These are phyloP conservation scores for Magnolia kwangsiensis DNA, from an alignment of 164 flowering plant species.

Conservation along the genomic window DNA sequence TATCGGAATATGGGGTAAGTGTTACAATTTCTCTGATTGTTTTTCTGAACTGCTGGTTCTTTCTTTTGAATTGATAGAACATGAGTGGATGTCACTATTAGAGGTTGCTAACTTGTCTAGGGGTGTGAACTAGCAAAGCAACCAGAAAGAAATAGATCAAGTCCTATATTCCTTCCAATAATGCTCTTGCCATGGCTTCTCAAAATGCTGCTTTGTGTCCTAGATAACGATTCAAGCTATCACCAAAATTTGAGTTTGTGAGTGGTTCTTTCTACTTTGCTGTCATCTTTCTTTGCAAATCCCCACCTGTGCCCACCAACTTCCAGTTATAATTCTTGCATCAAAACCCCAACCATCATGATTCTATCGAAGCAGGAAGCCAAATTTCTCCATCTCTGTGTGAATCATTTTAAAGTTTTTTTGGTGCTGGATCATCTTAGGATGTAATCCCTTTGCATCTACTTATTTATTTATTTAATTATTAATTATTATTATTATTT, in stretches of 20 bases:
- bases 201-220: no score
- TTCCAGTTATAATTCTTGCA: neutral
- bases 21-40: slow-evolving; percentile 4
- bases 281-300: no score
- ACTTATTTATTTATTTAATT: neutral
- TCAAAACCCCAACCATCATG: neutral
- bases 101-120: no score
- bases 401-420: neutral
- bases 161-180: no score
- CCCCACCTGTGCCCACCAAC: neutral
- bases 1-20: slow-evolving; percentile 90
- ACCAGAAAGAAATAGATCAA: neutral
- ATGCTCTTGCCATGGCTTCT: no score
- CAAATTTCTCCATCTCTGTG: neutral
- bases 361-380: neutral
- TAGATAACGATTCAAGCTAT: no score
- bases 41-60: neutral
- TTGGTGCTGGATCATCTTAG: neutral
- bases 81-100: no score
- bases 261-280: no score
- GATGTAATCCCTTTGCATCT: neutral
- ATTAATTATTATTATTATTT: no score
- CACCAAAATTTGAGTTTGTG: no score
- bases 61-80: no score
- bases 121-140: neutral